Conservation (phyloP, 306 rosid genomes). For the Argentina anserina region DNA sequence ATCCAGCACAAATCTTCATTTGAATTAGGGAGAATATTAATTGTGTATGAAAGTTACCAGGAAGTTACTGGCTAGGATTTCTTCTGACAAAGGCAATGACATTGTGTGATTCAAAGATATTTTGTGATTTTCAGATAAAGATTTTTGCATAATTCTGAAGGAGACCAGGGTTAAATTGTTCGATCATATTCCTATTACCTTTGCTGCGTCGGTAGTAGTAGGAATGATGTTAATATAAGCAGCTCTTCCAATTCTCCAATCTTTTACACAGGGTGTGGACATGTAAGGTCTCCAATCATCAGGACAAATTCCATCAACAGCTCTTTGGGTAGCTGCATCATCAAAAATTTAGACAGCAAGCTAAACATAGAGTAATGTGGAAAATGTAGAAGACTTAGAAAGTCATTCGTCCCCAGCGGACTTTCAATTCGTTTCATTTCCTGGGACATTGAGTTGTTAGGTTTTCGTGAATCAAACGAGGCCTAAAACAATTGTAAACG, state of each 20-base stretch:
- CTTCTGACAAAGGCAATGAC: background rate
- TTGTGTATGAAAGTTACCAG: background rate
- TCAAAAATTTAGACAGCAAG: background rate
- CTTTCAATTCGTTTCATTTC: too few species aligned
- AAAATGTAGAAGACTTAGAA: background rate
- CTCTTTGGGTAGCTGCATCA: slow-evolving; percentile 82
- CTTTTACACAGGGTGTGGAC: slow-evolving; percentile 25
- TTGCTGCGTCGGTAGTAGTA: slow-evolving; percentile 90
- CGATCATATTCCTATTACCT: slow-evolving; percentile 38
- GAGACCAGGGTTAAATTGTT: background rate
- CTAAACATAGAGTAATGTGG: background rate
- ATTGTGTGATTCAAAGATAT: background rate
- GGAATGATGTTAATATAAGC: slow-evolving; percentile 97
- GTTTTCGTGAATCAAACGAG: background rate
- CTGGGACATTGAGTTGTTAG: background rate
- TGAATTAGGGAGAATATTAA: background rate
- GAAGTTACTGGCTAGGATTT: background rate
- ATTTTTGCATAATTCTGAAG: background rate
- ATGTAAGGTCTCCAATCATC: slow-evolving; percentile 69
- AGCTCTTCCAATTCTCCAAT: slow-evolving; percentile 98
- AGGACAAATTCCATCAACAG: slow-evolving; percentile 88
- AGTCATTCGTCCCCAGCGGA: background rate
- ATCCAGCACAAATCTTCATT: background rate
- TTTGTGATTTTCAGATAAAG: background rate
- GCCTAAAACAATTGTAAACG: background rate